Evolutionary conservation across 805 yeast species (phyloP).

Genomic region (Cyberlindnera nakhonratchasimensis): DNA sequence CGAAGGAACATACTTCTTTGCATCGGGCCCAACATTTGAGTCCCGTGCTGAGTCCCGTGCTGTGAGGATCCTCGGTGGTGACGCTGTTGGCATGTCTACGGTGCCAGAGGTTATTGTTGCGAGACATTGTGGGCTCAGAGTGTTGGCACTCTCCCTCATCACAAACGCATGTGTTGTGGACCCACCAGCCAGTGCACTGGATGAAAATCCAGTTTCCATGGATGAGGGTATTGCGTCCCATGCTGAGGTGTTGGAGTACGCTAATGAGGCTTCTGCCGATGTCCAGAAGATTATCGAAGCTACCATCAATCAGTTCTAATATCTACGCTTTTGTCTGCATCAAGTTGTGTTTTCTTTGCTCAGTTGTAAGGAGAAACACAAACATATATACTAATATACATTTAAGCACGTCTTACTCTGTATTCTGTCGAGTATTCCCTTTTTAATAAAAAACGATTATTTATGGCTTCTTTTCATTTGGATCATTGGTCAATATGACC

Average conservation of each 20-base stretch:
- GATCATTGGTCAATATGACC: conserved; percentile 84
- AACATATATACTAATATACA: neutral
- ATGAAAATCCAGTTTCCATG: conserved; percentile 47
- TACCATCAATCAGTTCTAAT: conserved; percentile 42
- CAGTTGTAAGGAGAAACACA: no score
- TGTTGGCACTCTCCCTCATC: conserved; percentile 79
- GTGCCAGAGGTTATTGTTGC: conserved; percentile 95
- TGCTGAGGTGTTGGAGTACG: conserved; percentile 85
- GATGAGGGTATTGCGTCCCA: conserved; percentile 84
- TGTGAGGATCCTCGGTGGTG: conserved; percentile 73
- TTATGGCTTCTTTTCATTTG: neutral
- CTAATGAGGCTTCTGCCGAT: conserved; percentile 75
- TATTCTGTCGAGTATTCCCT: no score
- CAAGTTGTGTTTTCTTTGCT: no score
- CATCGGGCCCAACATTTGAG: conserved; percentile 93
- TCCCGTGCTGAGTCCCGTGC: conserved; percentile 86
- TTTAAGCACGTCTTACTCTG: no score
- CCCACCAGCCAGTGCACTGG: conserved; percentile 64
- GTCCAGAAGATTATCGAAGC: conserved; percentile 68
- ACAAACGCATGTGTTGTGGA: conserved; percentile 79
- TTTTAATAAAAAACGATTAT: no score
- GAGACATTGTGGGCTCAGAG: conserved; percentile 79
- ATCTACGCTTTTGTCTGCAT: no score
- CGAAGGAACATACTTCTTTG: conserved; percentile 85
- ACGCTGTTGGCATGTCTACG: conserved; percentile 96